Evolutionary conservation across 179 eudicot genomes (phyloP).

Genomic region (Camellia oleifera): DNA sequence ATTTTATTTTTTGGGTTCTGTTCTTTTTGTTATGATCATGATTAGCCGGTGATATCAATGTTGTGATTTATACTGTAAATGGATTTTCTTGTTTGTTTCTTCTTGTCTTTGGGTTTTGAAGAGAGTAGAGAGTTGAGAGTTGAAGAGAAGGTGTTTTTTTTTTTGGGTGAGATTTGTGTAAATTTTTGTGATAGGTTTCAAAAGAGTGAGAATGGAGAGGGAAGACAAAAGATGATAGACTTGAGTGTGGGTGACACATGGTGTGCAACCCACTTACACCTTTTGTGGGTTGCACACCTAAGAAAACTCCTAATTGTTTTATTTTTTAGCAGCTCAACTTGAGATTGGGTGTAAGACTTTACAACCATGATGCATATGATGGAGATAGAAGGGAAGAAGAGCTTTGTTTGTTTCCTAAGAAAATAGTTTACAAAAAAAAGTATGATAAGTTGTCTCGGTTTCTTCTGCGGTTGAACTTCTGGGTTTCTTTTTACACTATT

Average conservation of each 20-base stretch:
- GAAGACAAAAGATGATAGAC: too few relatives aligned
- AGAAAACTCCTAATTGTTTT: too few relatives aligned
- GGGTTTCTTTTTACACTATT: neutral
- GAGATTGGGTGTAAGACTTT: slow-evolving; percentile 2
- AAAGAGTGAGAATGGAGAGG: neutral
- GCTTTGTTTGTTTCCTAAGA: neutral
- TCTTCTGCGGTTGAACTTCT: slow-evolving; percentile 10
- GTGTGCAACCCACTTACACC: too few relatives aligned
- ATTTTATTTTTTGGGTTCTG: neutral
- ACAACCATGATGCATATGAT: neutral
- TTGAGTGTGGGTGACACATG: too few relatives aligned
- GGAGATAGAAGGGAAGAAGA: neutral
- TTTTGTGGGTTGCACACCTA: too few relatives aligned
- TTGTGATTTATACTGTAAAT: neutral
- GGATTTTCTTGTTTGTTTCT: neutral
- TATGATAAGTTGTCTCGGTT: too few relatives aligned
- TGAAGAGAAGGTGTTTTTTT: too few relatives aligned
- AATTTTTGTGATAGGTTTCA: neutral
- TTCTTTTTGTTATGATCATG: neutral
- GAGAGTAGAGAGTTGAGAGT: too few relatives aligned
- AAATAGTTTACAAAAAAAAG: neutral
- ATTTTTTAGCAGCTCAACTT: too few relatives aligned
- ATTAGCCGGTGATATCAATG: neutral
- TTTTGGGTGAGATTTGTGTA: neutral
- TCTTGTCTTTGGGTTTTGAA: neutral